Conservation (phyloP, 2,329 filamentous ascomycete genomes). For the Shiraia bambusicola region DNA sequence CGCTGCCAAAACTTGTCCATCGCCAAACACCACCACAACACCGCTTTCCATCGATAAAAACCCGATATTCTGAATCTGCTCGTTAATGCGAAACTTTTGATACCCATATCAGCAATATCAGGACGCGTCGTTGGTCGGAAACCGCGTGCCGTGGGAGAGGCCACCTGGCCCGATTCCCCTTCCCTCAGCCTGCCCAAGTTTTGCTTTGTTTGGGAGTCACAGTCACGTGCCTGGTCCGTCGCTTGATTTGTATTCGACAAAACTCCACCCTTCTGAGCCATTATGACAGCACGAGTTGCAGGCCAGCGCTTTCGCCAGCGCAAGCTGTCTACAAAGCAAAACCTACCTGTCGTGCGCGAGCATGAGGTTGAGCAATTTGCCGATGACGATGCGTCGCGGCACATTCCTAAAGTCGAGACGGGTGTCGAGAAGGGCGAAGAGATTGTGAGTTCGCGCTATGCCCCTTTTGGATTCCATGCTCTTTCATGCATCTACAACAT, state of each 20-base stretch:
- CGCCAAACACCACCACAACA: constrained; percentile 16
- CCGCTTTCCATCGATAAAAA: constrained; percentile 23
- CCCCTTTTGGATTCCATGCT: constrained; percentile 29
- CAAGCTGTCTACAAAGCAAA: constrained; percentile 90
- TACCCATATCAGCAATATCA: constrained; percentile 34
- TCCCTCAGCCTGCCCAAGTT: constrained; percentile 19
- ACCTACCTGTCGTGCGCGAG: constrained; percentile 83
- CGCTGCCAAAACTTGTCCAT: constrained; percentile 16
- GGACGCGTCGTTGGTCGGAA: constrained; percentile 29
- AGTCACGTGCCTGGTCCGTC: constrained; percentile 27
- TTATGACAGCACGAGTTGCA: constrained; percentile 42
- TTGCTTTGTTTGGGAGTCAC: constrained; percentile 27
- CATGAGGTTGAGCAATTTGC: constrained; percentile 83
- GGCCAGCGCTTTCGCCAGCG: constrained; percentile 72
- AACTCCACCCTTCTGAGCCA: constrained; percentile 12
- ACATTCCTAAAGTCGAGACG: constrained; percentile 83
- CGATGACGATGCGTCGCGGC: constrained; percentile 81
- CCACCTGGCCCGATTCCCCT: constrained; percentile 23
- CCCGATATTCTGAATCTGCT: constrained; percentile 24
- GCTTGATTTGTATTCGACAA: constrained; percentile 10
- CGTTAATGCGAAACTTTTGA: constrained; percentile 30
- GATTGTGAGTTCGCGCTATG: constrained; percentile 70
- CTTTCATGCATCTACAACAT: constrained; percentile 7
- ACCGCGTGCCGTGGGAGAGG: constrained; percentile 21
- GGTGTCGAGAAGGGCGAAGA: constrained; percentile 97